Evolutionary conservation across 2,329 filamentous ascomycete genomes (phyloP).

Genomic region (Penicillium hordei): DNA sequence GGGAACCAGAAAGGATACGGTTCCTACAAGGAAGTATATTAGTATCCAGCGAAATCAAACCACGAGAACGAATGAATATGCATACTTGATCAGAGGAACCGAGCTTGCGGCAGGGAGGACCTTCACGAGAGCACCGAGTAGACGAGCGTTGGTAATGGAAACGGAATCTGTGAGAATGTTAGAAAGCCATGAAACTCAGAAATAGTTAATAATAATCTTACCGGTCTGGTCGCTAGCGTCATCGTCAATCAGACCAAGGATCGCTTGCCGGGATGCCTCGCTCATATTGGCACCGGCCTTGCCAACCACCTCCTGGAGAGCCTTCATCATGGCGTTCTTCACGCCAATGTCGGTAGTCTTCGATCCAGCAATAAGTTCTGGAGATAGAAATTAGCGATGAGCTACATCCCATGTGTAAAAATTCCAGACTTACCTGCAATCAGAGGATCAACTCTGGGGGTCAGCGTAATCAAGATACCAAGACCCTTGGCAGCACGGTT

Average conservation of each 20-base stretch:
- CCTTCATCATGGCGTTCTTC: conserved; percentile 93
- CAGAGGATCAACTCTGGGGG: conserved; percentile 89
- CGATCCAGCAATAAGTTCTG: conserved; percentile 89
- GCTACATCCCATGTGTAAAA: neutral
- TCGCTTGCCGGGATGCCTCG: conserved; percentile 80
- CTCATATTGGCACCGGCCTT: conserved; percentile 95
- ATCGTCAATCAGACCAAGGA: conserved; percentile 83
- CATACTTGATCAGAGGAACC: conserved; percentile 56
- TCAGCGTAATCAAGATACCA: conserved; percentile 92
- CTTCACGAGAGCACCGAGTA: conserved; percentile 86
- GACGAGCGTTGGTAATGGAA: conserved; percentile 84
- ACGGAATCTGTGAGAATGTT: conserved; percentile 55
- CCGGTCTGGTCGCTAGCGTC: conserved; percentile 74
- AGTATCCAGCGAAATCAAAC: conserved; percentile 10
- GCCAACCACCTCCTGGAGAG: conserved; percentile 91
- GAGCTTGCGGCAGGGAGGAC: conserved; percentile 75
- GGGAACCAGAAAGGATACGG: conserved; percentile 74
- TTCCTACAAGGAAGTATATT: conserved; percentile 58
- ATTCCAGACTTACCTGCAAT: conserved; percentile 56
- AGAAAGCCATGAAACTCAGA: conserved; percentile 17
- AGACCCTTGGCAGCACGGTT: conserved; percentile 88
- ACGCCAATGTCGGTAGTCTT: conserved; percentile 87
- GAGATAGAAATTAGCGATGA: conserved; percentile 22
- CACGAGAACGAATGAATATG: conserved; percentile 10
- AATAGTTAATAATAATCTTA: conserved; percentile 28